These are phyloP conservation scores for Colletotrichum endophyticum DNA, from an alignment of 2,329 filamentous ascomycete species.

Conservation along the genomic window DNA sequence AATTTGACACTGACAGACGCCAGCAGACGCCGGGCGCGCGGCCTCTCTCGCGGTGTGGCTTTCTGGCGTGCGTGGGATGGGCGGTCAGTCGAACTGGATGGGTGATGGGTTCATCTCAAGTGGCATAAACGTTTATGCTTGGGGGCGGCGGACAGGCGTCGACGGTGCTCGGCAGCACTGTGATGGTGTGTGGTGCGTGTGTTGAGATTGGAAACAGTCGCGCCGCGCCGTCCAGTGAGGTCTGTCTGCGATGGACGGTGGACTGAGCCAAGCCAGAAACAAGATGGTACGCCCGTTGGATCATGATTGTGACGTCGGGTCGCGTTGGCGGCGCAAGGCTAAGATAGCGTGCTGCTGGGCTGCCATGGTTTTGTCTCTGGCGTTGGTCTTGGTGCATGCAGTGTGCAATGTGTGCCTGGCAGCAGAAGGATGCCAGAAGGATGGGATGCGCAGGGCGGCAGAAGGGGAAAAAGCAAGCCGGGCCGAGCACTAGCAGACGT, in stretches of 20 bases:
- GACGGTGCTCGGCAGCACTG: neutral
- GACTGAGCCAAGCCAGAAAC: conserved; percentile 4
- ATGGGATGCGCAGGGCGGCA: neutral
- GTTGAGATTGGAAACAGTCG: neutral
- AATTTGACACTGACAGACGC: neutral
- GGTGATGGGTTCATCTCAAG: conserved; percentile 4
- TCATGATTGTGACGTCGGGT: conserved; percentile 7
- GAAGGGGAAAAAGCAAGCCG: neutral
- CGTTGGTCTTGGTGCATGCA: neutral
- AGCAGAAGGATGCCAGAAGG: neutral
- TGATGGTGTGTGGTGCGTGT: neutral
- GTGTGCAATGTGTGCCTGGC: neutral
- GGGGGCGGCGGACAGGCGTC: neutral
- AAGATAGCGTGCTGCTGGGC: neutral
- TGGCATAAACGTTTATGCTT: conserved; percentile 4
- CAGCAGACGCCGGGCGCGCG: neutral
- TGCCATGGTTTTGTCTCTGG: neutral
- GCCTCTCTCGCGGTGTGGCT: neutral
- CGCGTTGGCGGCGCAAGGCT: neutral
- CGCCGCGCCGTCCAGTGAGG: neutral
- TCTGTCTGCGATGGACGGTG: neutral
- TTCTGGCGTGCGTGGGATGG: neutral
- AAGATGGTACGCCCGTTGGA: neutral
- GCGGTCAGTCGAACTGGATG: neutral
- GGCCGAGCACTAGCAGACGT: neutral